Evolutionary conservation across 1,284 basidiomycete genomes (phyloP), one percentile per base, ranked within the genome.

Genomic region (Exobasidium rhododendri): DNA sequence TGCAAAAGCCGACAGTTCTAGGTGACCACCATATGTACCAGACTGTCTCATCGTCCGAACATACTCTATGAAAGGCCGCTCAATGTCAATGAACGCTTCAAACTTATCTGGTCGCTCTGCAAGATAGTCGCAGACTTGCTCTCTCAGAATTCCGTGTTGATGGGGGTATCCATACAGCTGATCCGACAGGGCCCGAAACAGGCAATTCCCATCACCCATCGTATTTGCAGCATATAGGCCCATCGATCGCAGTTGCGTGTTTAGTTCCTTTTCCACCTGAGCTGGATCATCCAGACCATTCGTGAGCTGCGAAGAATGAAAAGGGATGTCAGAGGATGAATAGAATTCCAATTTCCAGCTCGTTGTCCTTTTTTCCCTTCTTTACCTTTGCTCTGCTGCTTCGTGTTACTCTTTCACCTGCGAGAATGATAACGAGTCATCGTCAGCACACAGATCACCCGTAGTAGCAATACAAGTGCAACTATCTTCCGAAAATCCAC

Each of bases 1-100:
- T 1, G 92, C 88, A 78, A 93, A 94, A 0, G 91, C 91, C 14
- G 89, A 89, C 7, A 94, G 84, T 78, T 94, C 92, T 70, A 94
- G 85, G 80, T 94, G 91, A 0, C 91, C 92, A 44, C 91, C 92
- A 69, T 94, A 94, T 0, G 91, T 92, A 29, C 88, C 91, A 43
- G 31, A 63, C 45, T 72, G 66, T 40, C 80, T 66, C 80, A 77
- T 63, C 6, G 63, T 58, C 1, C 62, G 61, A n/a, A 79, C 66
- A 56, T 79, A 79, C 35, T 68, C 67, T 35, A 72, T 71, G 26
- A 77, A 78, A 17, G 77, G 72, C 56, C 89, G 83, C 71, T 90
- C 90, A 72, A 91, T 89, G 76, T 94, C 92, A 43, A 93, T 89
- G 77, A 94, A 94, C 4, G 89, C 89, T 62, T 87, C 89, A 78